Conservation (phyloP, 2,329 filamentous ascomycete species). For the Moelleriella libera region DNA sequence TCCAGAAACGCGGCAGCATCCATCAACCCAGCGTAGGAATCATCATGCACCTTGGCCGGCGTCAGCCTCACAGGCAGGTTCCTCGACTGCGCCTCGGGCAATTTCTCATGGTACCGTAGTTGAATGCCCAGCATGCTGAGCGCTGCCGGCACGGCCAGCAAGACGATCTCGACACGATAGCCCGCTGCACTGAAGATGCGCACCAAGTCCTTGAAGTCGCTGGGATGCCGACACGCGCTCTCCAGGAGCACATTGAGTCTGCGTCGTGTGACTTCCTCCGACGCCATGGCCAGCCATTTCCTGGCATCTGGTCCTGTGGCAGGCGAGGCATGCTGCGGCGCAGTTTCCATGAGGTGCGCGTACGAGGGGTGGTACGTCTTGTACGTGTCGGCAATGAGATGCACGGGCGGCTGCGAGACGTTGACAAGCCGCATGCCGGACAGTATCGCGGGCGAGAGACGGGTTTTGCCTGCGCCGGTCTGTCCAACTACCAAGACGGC, state of each 20-base stretch:
- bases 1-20: constrained; percentile 23
- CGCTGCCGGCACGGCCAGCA: constrained; percentile 26
- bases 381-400: constrained; percentile 34
- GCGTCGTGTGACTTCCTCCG: constrained; percentile 14
- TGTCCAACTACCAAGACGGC: constrained; percentile 31
- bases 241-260: constrained; percentile 26
- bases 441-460: constrained; percentile 23
- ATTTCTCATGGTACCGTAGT: constrained; percentile 20
- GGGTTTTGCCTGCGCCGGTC: constrained; percentile 34
- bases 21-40: constrained; percentile 25
- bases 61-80: constrained; percentile 25
- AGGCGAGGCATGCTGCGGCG: constrained; percentile 20
- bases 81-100: constrained; percentile 19
- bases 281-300: constrained; percentile 27
- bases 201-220: constrained; percentile 24
- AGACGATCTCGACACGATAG: constrained; percentile 24
- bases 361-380: constrained; percentile 32
- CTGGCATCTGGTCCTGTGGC: constrained; percentile 27
- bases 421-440: constrained; percentile 13
- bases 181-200: constrained; percentile 15
- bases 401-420: constrained; percentile 10
- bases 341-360: constrained; percentile 13
- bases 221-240: constrained; percentile 27
- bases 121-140: constrained; percentile 28
- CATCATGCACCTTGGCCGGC: constrained; percentile 28